Base-by-base conservation (phyloP, 352 stramenopile genomes). In the Globisporangium ultimum region DNA sequence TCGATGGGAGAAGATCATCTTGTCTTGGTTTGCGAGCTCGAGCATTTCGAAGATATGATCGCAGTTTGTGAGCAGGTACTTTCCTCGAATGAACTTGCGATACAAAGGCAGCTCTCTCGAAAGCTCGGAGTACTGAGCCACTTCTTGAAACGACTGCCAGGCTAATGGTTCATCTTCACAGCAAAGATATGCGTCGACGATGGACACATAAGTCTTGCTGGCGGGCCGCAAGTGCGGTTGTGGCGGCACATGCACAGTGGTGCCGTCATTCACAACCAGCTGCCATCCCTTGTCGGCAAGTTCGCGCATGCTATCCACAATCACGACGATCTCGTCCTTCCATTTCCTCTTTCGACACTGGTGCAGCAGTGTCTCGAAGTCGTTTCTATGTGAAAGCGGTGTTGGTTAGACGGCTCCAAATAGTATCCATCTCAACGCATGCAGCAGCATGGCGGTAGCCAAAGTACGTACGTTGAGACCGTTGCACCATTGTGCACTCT, bases 261-360 rank as follows among this genome's bases (percentile, higher is more conserved):
- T 52, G 11, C 11, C 18, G 7, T 54, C 36, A 0, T 10, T 45
- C 20, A 2, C 45, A 0, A 32, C 32, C 34, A 43, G 22, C 21
- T 70, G 24, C 74, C 79, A 89, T 1, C 80, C 78, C 40, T 74
- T 68, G 0, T 74, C 64, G 5, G 75, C 72, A 11, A 92, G 48
- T 15, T 70, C 41, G 6, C 65, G 61, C 76, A 92, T 89, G 1
- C 72, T 74, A 12, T 84, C 58, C 18, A 89, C 60, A 64, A 89
- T 85, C 17, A 86, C 61, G 3, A 58, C 58, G 12, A 91, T 67
- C 48, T 88, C 76, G 34, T 92, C 74, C 43, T 88, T 89, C 83
- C 83, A 92, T 55, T 92, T 92, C 7, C 83, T 72, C 63, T 92
- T 92, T 13, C 83, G 80, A 54, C 83, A 92, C 48, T 92, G 83